These are phyloP conservation scores for Arthroderma sp. DNA, from an alignment of 2,329 filamentous ascomycete genomes.

Conservation along the genomic window DNA sequence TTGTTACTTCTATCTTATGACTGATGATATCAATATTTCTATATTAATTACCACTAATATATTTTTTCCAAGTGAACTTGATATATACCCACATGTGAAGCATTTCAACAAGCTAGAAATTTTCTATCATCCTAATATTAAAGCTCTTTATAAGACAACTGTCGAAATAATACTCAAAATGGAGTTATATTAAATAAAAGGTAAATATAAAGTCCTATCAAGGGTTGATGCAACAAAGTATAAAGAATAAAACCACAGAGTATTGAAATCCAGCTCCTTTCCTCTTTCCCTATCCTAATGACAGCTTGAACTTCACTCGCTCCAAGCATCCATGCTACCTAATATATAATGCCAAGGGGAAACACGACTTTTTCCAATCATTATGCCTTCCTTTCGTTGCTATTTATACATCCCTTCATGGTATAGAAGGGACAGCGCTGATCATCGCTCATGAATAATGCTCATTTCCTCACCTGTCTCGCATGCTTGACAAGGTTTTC, in stretches of 20 bases:
- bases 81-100: no score
- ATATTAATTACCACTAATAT: not conserved
- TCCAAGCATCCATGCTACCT: not conserved
- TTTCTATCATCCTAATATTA: no score
- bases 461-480: slow-evolving; percentile 64
- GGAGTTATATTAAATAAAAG: not conserved
- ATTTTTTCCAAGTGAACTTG: no score
- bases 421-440: not conserved
- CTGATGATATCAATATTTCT: not conserved
- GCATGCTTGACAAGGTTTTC: slow-evolving; percentile 91
- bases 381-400: not conserved
- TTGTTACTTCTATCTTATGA: not conserved
- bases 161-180: not conserved
- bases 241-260: not conserved
- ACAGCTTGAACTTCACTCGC: not conserved
- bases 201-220: not conserved
- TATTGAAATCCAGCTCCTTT: not conserved
- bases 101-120: no score
- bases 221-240: not conserved
- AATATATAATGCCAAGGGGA: not conserved
- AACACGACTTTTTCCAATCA: not conserved
- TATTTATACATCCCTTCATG: not conserved
- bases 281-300: not conserved
- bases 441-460: not conserved
- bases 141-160: not conserved